Base-by-base conservation (phyloP, 2,329 filamentous ascomycete species). In the Nemania sp. region DNA sequence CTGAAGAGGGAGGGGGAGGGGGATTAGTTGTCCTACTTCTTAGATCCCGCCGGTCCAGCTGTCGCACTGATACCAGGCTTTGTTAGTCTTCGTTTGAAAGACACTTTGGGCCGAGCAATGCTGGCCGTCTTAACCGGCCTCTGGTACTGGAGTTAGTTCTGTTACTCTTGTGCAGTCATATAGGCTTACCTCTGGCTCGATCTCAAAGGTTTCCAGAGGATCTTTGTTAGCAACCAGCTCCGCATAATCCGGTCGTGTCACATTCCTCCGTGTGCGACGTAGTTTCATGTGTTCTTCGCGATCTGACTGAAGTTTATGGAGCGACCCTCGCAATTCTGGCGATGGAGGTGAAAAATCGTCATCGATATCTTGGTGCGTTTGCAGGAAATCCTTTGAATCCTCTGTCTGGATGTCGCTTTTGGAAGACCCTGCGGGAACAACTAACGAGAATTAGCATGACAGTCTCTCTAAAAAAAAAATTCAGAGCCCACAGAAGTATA, bases 221-320 rank as follows among this genome's bases (percentile, higher is more conserved):
- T 63, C 60, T 48, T 63, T 64, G 17, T 63, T 63, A 11, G 62
- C 64, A 17, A 66, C 59, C 42, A 68, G 41, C 22, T 67, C 66
- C 6, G 64, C 64, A 47, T 68, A 68, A 41, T 68, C 66, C 7
- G 60, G 65, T 15, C 65, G 63, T 12, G 57, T 58, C 2, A 64
- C 54, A 15, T 59, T 64, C 19, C 66, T 54, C 20, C 54, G 59
- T 5, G 61, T 59, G 15, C 66, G 62, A 4, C 61, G 64, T 6
- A 60, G 60, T 26, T 59, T 64, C 30, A 61, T 57, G 0, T 40
- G 28, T 14, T 61, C 59, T 19, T 34, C 62, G 11, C 47, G 43
- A 12, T 64, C 59, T 2, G 48, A 57, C 17, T 55, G 56, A 19
- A 48, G 51, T 19, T 19, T 39, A 19, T 45, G 52, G 11, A 28